Evolutionary conservation across 768 basidiomycete species (phyloP), one percentile per base, ranked within the genome.

Genomic region (Leccinum subgranulosum): DNA sequence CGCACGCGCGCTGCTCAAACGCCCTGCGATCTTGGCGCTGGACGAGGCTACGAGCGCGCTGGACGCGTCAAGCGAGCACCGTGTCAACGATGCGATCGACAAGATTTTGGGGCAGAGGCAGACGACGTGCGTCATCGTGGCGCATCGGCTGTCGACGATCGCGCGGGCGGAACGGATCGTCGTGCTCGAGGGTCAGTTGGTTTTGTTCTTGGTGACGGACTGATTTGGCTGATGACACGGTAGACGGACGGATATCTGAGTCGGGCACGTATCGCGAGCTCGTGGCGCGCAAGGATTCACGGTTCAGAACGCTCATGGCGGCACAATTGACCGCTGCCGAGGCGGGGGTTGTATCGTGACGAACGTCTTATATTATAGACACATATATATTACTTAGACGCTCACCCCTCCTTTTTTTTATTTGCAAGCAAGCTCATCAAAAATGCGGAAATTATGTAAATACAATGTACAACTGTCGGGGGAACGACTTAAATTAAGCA

Each of bases 11-110:
- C 74, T 98, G 17, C 78, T 98, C 45, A 91, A 90, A 72, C 92
- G 90, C 56, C 96, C 96, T 0, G 84, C 85, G 1, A 90, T 98
- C 28, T 74, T 98, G 53, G 88, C 92, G 9, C 75, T 97, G 36
- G 94, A 96, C 60, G 94, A 97, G 74, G 94, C 92, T 17, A 92
- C 92, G 41, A 90, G 87, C 60, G 87, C 94, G 14, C 73, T 96
- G 56, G 94, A 96, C 69, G 94, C 94, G 12, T 84, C 90, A 1
- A 92, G 91, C 11, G 94, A 95, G 71, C 85, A 90, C 62, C 80
- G 89, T 57, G 90, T 88, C 67, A 72, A 97, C 67, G 86, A 93
- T 63, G 94, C 94, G 4, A 88, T 97, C 49, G 92, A 93, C 69
- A 89, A 87, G 69, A 94, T 96, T 59, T 76, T 97, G 48, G 80